These are phyloP conservation scores for Lodderomyces theae DNA, from an alignment of 1,139 yeast species.

Conservation along the genomic window DNA sequence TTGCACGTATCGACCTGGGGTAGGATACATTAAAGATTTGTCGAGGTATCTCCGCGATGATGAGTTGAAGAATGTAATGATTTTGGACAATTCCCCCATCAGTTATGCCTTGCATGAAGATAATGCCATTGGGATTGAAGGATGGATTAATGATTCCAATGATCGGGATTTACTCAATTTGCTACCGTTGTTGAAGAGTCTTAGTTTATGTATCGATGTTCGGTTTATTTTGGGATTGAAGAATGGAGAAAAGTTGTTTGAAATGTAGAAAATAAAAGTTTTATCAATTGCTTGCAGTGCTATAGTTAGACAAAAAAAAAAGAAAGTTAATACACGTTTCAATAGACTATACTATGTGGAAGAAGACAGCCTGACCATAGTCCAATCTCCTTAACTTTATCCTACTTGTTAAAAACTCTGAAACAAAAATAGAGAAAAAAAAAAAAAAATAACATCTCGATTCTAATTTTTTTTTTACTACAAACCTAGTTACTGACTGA, in stretches of 20 bases:
- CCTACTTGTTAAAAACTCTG: too few species aligned
- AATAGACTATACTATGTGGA: too few species aligned
- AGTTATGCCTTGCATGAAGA: conserved; percentile 80
- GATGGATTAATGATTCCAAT: conserved; percentile 95
- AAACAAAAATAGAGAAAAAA: too few species aligned
- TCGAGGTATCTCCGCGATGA: conserved; percentile 46
- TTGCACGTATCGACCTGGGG: conserved; percentile 73
- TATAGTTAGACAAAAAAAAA: too few species aligned
- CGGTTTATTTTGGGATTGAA: conserved; percentile 73
- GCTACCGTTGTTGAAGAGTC: conserved; percentile 75
- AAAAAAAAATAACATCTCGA: too few species aligned
- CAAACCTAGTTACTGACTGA: conserved; percentile 3
- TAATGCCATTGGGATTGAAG: conserved; percentile 91
- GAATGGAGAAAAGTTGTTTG: conserved; percentile 72
- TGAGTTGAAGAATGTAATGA: conserved; percentile 70
- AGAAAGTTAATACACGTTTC: too few species aligned
- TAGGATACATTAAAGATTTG: conserved; percentile 87
- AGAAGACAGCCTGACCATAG: too few species aligned
- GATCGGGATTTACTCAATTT: conserved; percentile 79
- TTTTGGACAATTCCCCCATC: conserved; percentile 89
- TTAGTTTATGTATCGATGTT: conserved; percentile 85
- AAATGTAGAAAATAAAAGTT: conserved; percentile 15
- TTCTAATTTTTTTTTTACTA: background rate
- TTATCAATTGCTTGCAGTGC: too few species aligned
- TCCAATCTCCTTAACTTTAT: too few species aligned